Conservation (phyloP, 805 yeast species). For the Saccharomycopsis sp. region DNA sequence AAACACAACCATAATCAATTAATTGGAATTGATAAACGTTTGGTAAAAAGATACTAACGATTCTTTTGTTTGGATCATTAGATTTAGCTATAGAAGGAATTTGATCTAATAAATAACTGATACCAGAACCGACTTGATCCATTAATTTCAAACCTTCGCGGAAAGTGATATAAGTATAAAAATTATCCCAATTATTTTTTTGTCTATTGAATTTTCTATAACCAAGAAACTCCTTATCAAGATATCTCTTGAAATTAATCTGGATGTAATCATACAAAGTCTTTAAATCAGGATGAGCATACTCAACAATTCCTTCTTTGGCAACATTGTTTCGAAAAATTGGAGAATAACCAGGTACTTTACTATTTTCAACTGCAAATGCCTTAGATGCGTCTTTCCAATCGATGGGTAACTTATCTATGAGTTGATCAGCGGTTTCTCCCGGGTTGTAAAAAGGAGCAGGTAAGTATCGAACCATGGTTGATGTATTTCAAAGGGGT, state of each 20-base stretch:
- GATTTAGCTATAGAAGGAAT: no score
- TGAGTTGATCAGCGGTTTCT: not conserved
- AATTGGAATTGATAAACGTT: conserved; percentile 62
- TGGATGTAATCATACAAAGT: conserved; percentile 21
- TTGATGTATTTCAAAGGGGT: no score
- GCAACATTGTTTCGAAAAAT: conserved; percentile 32
- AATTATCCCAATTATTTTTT: no score
- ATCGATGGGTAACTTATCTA: not conserved
- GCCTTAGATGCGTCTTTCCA: not conserved
- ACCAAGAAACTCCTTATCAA: conserved; percentile 10
- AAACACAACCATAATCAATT: conserved; percentile 55
- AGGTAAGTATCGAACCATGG: no score
- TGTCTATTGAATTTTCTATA: conserved; percentile 14
- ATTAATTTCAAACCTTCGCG: conserved; percentile 10
- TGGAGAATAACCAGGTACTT: conserved; percentile 33
- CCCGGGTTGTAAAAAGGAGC: conserved; percentile 5
- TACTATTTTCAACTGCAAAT: not conserved
- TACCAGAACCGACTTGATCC: conserved; percentile 20
- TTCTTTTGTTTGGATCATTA: conserved; percentile 12
- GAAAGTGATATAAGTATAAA: conserved; percentile 19
- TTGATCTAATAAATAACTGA: conserved; percentile 21
- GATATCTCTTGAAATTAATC: conserved; percentile 23
- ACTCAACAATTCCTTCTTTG: conserved; percentile 19
- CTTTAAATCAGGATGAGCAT: conserved; percentile 27
- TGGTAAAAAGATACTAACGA: conserved; percentile 41